Percentiles rank a stretch among this genome's conserved stretches.
phyloP scores from a whole-genome alignment of 345 rosid species.

The Xanthoceras sorbifolium region DNA sequence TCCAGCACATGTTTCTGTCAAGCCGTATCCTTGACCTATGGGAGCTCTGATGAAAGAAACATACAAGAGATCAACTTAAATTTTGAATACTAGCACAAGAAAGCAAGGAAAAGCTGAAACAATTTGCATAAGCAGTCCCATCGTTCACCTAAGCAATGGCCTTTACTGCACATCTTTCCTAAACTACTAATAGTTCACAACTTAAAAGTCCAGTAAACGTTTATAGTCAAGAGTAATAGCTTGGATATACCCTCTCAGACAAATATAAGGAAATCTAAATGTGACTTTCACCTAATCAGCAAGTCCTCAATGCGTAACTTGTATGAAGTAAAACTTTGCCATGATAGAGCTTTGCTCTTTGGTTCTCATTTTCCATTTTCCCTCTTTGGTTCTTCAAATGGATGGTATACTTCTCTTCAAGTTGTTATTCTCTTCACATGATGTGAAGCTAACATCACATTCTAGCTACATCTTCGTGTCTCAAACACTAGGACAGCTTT shows the following conservation, averaged over 20 bases:
- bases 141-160: background rate
- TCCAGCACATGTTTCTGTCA: slow-evolving; percentile 96
- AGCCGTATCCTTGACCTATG: slow-evolving; percentile 88
- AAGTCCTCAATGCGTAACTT: background rate
- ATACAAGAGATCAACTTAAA: slow-evolving; percentile 18
- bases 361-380: background rate
- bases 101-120: background rate
- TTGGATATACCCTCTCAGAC: background rate
- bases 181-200: background rate
- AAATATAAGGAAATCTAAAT: background rate
- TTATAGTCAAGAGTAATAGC: background rate
- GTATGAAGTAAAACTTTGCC: background rate
- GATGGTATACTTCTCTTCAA: background rate
- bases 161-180: background rate
- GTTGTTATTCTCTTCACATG: background rate
- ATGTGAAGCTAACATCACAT: background rate
- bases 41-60: slow-evolving; percentile 56
- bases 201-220: background rate
- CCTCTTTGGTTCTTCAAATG: background rate
- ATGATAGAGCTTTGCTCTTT: background rate
- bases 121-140: background rate
- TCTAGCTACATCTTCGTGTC: background rate
- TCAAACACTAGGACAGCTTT: background rate
- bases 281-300: background rate
- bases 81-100: background rate